These are phyloP conservation scores for Boletus edulis DNA, from an alignment of 768 basidiomycete genomes.

Conservation along the genomic window DNA sequence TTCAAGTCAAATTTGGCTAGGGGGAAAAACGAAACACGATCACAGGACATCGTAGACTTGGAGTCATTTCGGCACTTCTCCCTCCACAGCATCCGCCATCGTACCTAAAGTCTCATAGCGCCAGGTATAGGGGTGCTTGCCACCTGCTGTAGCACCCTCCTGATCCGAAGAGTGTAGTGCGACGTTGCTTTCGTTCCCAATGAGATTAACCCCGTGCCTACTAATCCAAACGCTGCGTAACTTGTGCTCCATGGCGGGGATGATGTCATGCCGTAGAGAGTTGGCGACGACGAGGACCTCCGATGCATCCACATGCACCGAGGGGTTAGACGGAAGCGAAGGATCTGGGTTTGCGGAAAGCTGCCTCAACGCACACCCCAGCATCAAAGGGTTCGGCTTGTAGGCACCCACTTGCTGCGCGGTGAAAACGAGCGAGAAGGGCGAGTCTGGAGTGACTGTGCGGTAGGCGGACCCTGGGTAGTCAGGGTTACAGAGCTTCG, in stretches of 20 bases:
- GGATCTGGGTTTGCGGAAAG: slow-evolving; percentile 20
- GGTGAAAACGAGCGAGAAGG: slow-evolving; percentile 65
- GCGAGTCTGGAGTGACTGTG: slow-evolving; percentile 43
- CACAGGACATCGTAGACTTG: background rate
- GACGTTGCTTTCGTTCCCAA: slow-evolving; percentile 34
- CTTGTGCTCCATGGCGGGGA: slow-evolving; percentile 56
- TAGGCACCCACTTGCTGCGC: slow-evolving; percentile 74
- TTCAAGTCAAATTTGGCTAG: background rate
- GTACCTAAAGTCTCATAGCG: slow-evolving; percentile 58
- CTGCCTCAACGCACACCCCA: slow-evolving; percentile 32
- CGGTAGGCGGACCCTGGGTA: slow-evolving; percentile 34
- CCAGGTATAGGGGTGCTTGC: slow-evolving; percentile 42
- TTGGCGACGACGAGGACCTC: slow-evolving; percentile 66
- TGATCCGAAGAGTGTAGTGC: slow-evolving; percentile 32
- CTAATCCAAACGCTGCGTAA: slow-evolving; percentile 68
- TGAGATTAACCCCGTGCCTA: slow-evolving; percentile 30
- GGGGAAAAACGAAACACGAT: background rate
- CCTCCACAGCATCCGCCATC: slow-evolving; percentile 58
- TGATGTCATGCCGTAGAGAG: slow-evolving; percentile 64
- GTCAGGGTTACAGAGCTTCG: slow-evolving; percentile 36
- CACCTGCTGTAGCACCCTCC: slow-evolving; percentile 14
- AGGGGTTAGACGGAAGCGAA: slow-evolving; percentile 18
- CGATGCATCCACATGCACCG: slow-evolving; percentile 29
- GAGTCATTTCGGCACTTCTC: slow-evolving; percentile 25
- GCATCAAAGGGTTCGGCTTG: slow-evolving; percentile 54